Conservation (phyloP, 2,329 filamentous ascomycete species). For the Penicillium hesseltinei region DNA sequence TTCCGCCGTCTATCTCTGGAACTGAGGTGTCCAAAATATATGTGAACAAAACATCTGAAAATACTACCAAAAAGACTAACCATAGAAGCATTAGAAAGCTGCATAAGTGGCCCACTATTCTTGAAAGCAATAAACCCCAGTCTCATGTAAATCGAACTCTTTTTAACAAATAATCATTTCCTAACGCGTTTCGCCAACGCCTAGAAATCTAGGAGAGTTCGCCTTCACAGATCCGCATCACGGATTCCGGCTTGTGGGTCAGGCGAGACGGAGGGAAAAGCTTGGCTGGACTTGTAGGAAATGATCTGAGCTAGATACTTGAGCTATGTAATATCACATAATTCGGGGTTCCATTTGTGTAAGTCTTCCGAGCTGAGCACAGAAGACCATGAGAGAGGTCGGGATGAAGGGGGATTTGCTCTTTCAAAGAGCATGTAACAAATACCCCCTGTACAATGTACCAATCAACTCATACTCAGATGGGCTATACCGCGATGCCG, state of each 20-base stretch:
- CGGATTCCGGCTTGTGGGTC: not conserved
- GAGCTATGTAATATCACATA: constrained; percentile 1
- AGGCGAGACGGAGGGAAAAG: not conserved
- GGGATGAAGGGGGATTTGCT: not conserved
- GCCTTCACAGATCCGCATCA: not conserved
- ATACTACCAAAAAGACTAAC: too few relatives aligned
- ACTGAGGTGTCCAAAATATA: too few relatives aligned
- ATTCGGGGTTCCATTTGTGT: not conserved
- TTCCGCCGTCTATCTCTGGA: too few relatives aligned
- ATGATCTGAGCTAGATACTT: not conserved
- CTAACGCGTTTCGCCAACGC: too few relatives aligned
- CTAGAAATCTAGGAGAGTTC: not conserved
- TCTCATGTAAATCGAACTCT: too few relatives aligned
- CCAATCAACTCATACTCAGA: not conserved
- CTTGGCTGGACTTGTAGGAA: not conserved
- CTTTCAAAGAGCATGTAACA: not conserved
- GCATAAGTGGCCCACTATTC: too few relatives aligned
- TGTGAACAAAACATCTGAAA: too few relatives aligned
- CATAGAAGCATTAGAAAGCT: too few relatives aligned
- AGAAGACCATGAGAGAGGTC: too few relatives aligned
- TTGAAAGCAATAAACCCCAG: too few relatives aligned
- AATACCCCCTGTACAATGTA: not conserved
- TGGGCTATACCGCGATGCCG: not conserved
- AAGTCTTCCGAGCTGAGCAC: not conserved
- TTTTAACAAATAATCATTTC: too few relatives aligned